phyloP scores from a whole-genome alignment of 148 eudicot genomes.

The Fagopyrum esculentum region DNA sequence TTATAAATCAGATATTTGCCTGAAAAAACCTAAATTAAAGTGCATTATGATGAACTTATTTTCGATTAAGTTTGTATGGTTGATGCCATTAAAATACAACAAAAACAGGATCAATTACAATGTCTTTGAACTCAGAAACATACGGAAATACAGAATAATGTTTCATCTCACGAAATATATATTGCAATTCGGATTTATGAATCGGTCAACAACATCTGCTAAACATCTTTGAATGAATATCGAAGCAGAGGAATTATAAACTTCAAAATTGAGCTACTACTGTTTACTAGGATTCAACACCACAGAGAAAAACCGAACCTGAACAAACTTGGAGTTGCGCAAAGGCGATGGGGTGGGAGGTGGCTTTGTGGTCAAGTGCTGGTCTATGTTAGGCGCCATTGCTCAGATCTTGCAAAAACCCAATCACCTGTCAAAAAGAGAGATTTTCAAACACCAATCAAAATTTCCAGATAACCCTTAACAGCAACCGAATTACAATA shows the following conservation, averaged over 20 bases:
- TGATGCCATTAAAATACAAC: too few species aligned
- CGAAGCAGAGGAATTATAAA: neutral
- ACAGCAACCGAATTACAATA: neutral
- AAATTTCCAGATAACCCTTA: neutral
- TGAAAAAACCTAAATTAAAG: too few species aligned
- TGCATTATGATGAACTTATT: too few species aligned
- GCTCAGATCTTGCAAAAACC: constrained; percentile 4
- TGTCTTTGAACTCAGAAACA: neutral
- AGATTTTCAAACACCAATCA: neutral
- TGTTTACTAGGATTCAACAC: neutral
- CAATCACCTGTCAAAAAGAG: constrained; percentile 4
- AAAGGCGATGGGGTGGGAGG: constrained; percentile 88
- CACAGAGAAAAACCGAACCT: constrained; percentile 28
- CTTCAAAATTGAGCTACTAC: neutral
- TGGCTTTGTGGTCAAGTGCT: constrained; percentile 35
- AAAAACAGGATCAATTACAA: too few species aligned
- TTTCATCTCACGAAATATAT: neutral
- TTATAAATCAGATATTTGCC: too few species aligned
- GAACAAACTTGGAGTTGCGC: constrained; percentile 68
- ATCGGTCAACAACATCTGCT: neutral
- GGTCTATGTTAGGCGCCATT: constrained; percentile 12
- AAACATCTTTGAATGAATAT: neutral
- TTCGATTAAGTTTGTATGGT: too few species aligned
- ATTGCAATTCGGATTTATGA: neutral
- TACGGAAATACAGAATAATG: neutral